Conservation (phyloP, 345 rosid genomes). For the Mercurialis annua region DNA sequence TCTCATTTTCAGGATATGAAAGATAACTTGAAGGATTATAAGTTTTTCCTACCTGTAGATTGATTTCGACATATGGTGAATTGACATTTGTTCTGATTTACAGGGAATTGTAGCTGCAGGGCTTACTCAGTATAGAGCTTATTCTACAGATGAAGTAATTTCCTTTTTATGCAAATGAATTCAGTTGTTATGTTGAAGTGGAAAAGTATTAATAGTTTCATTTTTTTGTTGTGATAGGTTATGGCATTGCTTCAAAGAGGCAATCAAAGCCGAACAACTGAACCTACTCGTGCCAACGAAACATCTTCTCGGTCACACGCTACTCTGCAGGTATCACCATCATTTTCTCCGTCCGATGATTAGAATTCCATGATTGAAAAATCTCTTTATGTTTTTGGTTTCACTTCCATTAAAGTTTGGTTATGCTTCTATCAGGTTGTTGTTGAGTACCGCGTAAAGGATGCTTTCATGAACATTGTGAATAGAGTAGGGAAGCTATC, state of each 20-base stretch:
- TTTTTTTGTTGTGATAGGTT: slow-evolving; percentile 46
- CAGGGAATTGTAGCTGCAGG: slow-evolving; percentile 96
- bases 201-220: slow-evolving; percentile 9
- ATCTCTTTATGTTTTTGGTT: background rate
- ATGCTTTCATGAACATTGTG: slow-evolving; percentile 62
- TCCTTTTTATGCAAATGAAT: slow-evolving; percentile 1
- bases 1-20: background rate
- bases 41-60: background rate
- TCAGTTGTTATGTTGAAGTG: slow-evolving; percentile 5
- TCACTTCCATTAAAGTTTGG: background rate
- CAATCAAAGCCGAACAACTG: slow-evolving; percentile 91
- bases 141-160: slow-evolving; percentile 83
- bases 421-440: slow-evolving; percentile 46
- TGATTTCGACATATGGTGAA: slow-evolving; percentile 2
- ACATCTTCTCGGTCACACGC: slow-evolving; percentile 98
- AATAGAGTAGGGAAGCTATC: slow-evolving; percentile 78
- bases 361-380: background rate
- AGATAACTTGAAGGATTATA: background rate
- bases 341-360: background rate
- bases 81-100: slow-evolving; percentile 7
- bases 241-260: slow-evolving; percentile 91
- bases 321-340: slow-evolving; percentile 67
- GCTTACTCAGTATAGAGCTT: slow-evolving; percentile 91
- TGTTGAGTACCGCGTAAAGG: slow-evolving; percentile 67
- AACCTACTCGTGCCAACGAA: slow-evolving; percentile 89